A percentile compares a stretch with the other conserved stretches of the same genome.
Conservation (phyloP, 1,284 basidiomycete species). For the Peniophora sp. region DNA sequence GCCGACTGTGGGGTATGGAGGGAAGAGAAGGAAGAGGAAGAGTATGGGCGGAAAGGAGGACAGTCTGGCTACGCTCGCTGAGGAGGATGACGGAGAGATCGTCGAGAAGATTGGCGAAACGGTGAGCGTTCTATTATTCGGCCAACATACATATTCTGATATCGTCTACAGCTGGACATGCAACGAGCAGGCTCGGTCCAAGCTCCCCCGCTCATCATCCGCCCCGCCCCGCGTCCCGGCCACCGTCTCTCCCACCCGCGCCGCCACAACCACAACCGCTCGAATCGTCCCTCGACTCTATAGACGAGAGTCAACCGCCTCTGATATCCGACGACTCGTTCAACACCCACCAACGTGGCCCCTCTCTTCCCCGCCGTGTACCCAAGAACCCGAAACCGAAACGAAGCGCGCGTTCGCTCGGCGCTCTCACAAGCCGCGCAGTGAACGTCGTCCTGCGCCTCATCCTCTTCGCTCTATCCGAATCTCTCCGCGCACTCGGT, state of each 20-base stretch:
- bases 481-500: slow-evolving; percentile 32
- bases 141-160: neutral
- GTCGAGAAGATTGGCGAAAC: slow-evolving; percentile 34
- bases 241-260: slow-evolving; percentile 21
- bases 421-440: slow-evolving; percentile 33
- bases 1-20: slow-evolving; percentile 56
- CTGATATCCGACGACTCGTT: slow-evolving; percentile 24
- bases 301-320: slow-evolving; percentile 45
- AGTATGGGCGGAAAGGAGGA: slow-evolving; percentile 25
- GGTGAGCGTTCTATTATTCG: slow-evolving; percentile 8
- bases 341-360: slow-evolving; percentile 15
- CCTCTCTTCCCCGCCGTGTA: slow-evolving; percentile 4
- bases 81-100: slow-evolving; percentile 29
- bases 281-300: slow-evolving; percentile 30
- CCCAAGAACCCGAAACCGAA: neutral
- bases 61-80: slow-evolving; percentile 2
- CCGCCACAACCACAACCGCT: slow-evolving; percentile 17
- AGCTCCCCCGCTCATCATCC: slow-evolving; percentile 6
- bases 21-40: slow-evolving; percentile 35
- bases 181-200: slow-evolving; percentile 8
- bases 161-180: neutral
- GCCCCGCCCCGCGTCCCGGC: slow-evolving; percentile 22
- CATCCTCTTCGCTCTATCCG: slow-evolving; percentile 14
- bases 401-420: slow-evolving; percentile 30
- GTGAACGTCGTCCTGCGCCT: slow-evolving; percentile 28